Base-by-base conservation (phyloP, 179 eudicot species). In the Beta lomatogona region DNA sequence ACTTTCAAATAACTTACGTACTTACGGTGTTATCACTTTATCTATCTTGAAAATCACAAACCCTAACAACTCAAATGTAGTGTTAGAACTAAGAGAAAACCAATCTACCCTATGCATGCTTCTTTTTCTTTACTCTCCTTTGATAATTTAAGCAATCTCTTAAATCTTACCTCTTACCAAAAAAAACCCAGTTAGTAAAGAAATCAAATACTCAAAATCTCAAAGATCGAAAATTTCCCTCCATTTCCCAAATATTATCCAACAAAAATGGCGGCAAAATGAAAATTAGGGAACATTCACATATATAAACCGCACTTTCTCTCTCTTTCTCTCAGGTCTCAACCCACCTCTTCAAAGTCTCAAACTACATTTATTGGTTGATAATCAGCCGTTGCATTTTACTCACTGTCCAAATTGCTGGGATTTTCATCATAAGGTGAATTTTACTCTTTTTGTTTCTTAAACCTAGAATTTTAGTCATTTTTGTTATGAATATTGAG, bases 231-330 rank as follows among this genome's bases (percentile, higher is more conserved):
- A 61, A n/a, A 64, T 2, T 25, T 64, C 25, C 36, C 68, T 12
- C 2, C 68, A 31, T 8, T 22, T 10, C 4, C 68, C 41, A 64
- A 64, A 64, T 64, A 8, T 25, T 7, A 19, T 59, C 64, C 21
- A 16, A 5, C 64, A 64, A 64, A 64, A 10, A 64, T 64, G 68
- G 68, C 68, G 68, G 41, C 68, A 64, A 64, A 61, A 64, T 64
- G 68, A 64, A 64, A 64, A 22, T 8, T 64, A 8, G 9, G 41
- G 36, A 2, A 64, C 68, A 25, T 64, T 25, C 41, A 64, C 22
- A 22, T 0, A 64, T 9, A 48, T 48, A 36, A 36, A 48, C 52
- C 41, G 5, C 68, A 36, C 22, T 64, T 64, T 64, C 15, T 25
- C 52, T 5, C 52, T 48, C 52, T 64, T 10, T 25, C 68, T 11